A percentile compares a stretch with the other conserved stretches of the same genome.
phyloP scores from a whole-genome alignment of 2,329 filamentous ascomycete genomes.

The Trematosphaeria pertusa region DNA sequence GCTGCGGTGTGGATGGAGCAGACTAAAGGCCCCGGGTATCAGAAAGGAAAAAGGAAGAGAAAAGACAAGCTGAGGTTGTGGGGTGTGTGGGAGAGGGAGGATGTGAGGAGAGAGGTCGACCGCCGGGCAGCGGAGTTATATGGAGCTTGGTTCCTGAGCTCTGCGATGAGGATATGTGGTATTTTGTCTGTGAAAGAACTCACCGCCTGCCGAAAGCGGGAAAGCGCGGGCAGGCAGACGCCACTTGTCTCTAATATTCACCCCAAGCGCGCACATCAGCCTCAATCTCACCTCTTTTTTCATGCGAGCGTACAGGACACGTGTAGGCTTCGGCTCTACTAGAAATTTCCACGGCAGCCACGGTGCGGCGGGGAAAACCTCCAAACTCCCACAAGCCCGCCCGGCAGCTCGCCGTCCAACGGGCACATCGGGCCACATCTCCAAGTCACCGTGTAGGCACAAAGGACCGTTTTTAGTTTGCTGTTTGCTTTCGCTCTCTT shows the following conservation, averaged over 20 bases:
- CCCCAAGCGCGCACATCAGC: slow-evolving; percentile 32
- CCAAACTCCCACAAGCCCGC: too few relatives aligned
- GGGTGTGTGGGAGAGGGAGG: slow-evolving; percentile 27
- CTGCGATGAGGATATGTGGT: slow-evolving; percentile 42
- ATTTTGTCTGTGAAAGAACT: slow-evolving; percentile 28
- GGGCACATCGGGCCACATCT: too few relatives aligned
- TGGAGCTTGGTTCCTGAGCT: slow-evolving; percentile 29
- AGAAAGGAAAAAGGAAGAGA: slow-evolving; percentile 28
- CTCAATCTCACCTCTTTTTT: slow-evolving; percentile 37
- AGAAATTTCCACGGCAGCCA: slow-evolving; percentile 25
- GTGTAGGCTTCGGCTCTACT: slow-evolving; percentile 30
- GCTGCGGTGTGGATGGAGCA: slow-evolving; percentile 29
- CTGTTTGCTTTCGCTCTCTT: too few relatives aligned
- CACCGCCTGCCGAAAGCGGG: slow-evolving; percentile 25
- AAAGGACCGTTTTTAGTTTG: too few relatives aligned
- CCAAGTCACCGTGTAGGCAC: too few relatives aligned
- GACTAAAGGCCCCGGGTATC: slow-evolving; percentile 38
- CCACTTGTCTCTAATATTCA: slow-evolving; percentile 28
- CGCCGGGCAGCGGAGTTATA: slow-evolving; percentile 39
- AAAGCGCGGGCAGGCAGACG: slow-evolving; percentile 23
- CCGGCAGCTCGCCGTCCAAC: too few relatives aligned
- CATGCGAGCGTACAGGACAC: slow-evolving; percentile 40
- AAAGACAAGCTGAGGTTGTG: slow-evolving; percentile 26
- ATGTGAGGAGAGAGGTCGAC: slow-evolving; percentile 17
- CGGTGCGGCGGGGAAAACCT: too few relatives aligned